phyloP scores from a whole-genome alignment of 257 asterid genomes.

The Petunia secreta region DNA sequence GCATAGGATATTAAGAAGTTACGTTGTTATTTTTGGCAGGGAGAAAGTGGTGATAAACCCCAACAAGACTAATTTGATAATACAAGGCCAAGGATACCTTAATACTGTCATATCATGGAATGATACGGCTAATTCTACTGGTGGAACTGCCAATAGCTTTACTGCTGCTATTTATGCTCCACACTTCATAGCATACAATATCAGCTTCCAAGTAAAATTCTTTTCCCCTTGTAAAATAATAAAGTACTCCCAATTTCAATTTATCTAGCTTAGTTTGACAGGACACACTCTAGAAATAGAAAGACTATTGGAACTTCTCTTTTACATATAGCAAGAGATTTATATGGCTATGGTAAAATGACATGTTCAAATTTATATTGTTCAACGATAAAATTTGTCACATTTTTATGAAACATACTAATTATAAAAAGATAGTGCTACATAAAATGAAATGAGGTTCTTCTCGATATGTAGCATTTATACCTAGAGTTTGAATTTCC shows the following conservation, averaged over 20 bases:
- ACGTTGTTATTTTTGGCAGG: conserved; percentile 35
- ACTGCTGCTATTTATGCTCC: conserved; percentile 55
- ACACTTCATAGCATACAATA: conserved; percentile 70
- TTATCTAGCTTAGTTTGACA: too few species aligned
- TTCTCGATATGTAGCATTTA: not conserved
- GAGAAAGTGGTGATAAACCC: conserved; percentile 62
- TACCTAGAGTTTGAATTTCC: not conserved
- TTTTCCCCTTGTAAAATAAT: not conserved
- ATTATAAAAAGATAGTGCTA: too few species aligned
- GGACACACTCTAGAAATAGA: too few species aligned
- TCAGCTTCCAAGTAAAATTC: conserved; percentile 67
- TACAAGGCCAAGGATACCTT: conserved; percentile 73
- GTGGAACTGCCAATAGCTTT: conserved; percentile 61
- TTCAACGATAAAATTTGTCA: too few species aligned
- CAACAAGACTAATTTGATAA: conserved; percentile 67
- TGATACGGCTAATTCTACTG: conserved; percentile 78
- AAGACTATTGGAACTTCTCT: too few species aligned
- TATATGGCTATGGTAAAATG: too few species aligned
- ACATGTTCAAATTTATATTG: too few species aligned
- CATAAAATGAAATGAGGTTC: too few species aligned
- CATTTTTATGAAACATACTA: too few species aligned
- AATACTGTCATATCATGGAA: conserved; percentile 73
- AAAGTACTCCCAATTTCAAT: too few species aligned
- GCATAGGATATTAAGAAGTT: not conserved
- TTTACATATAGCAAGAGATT: too few species aligned